These are phyloP conservation scores for Alternaria arborescens DNA, from an alignment of 2,329 filamentous ascomycete genomes.

Conservation along the genomic window DNA sequence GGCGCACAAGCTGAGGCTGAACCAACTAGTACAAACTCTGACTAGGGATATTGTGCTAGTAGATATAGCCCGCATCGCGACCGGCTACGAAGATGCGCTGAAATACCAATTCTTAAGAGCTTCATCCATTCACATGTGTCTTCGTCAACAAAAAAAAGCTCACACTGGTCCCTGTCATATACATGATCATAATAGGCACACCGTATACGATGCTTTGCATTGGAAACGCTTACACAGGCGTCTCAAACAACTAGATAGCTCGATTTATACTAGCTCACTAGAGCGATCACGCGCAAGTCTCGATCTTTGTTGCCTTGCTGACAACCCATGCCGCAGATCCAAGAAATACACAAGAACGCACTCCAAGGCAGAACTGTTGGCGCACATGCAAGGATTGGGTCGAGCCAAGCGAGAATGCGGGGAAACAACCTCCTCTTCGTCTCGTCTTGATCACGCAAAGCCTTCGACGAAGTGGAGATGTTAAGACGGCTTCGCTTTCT, in stretches of 20 bases:
- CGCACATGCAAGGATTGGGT: not conserved
- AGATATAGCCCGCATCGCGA: not conserved
- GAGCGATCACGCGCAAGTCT: not conserved
- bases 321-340: not conserved
- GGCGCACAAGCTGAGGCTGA: not conserved
- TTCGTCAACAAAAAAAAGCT: too few relatives aligned
- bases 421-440: slow-evolving; percentile 4
- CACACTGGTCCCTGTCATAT: not conserved
- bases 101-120: not conserved
- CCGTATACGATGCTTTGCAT: not conserved
- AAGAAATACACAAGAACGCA: slow-evolving; percentile 2
- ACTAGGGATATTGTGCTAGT: not conserved
- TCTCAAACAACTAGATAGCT: not conserved
- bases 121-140: not conserved
- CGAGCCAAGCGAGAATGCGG: slow-evolving; percentile 11
- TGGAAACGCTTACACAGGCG: not conserved
- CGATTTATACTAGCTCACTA: not conserved
- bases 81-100: not conserved
- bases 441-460: slow-evolving; percentile 3
- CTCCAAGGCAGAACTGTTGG: not conserved
- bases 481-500: not conserved
- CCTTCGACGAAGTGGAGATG: not conserved
- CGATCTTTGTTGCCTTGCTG: not conserved
- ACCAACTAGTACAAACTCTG: not conserved
- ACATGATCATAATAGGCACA: not conserved